Percentiles rank a stretch among this genome's conserved stretches.
Evolutionary conservation across 257 asterid species (phyloP).

Genomic region (Nicotiana knightiana): DNA sequence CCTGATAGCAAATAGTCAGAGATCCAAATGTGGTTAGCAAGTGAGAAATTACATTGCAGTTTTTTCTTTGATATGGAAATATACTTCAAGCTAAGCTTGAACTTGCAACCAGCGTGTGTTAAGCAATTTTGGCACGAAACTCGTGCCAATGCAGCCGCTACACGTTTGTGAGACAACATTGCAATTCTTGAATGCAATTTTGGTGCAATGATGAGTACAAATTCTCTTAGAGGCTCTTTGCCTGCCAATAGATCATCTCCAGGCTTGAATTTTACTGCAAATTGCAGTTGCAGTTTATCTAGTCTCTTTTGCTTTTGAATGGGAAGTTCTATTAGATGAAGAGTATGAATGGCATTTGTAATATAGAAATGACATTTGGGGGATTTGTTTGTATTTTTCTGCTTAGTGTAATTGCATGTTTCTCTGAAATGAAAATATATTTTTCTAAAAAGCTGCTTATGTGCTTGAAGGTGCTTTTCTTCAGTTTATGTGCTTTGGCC

Average conservation of each 20-base stretch:
- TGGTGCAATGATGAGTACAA: not conserved
- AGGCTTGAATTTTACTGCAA: not conserved
- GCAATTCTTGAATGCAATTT: not conserved
- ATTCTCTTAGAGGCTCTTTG: not conserved
- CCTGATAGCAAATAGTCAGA: not conserved
- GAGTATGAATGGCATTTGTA: not conserved
- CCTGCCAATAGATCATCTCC: not conserved
- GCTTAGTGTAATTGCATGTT: not conserved
- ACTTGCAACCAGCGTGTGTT: not conserved
- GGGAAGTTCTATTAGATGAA: not conserved
- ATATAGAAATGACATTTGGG: not conserved
- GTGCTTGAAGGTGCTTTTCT: not conserved
- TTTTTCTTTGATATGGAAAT: not conserved
- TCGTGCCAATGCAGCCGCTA: conserved; percentile 2
- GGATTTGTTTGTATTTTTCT: not conserved
- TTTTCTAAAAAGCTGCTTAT: not conserved
- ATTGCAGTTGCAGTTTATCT: not conserved
- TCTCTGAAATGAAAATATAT: not conserved
- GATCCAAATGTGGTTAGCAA: conserved; percentile 6
- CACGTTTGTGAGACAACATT: conserved; percentile 5
- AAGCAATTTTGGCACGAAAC: not conserved
- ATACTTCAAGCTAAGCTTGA: not conserved
- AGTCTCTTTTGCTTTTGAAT: not conserved
- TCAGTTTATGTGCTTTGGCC: not conserved
- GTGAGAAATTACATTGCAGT: not conserved